Percentiles rank a stretch among this genome's conserved stretches.
Evolutionary conservation across 2,329 filamentous ascomycete genomes (phyloP).

Genomic region (Corniculantispora saksenae): DNA sequence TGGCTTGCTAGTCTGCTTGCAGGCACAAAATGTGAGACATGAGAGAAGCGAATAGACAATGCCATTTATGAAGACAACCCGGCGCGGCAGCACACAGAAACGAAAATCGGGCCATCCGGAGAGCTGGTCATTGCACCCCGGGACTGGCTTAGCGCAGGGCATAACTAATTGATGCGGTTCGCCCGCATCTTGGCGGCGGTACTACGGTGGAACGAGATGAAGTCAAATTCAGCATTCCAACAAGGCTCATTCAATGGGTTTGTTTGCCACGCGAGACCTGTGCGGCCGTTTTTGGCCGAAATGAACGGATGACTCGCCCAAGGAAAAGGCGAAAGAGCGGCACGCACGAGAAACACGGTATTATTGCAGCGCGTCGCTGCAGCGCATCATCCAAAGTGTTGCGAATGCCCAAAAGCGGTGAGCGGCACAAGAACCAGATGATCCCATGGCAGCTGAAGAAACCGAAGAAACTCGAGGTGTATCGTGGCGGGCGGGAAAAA

Average conservation of each 20-base stretch:
- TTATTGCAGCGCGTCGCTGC: neutral
- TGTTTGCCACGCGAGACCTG: neutral
- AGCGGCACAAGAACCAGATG: neutral
- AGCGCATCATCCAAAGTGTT: neutral
- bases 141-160: neutral
- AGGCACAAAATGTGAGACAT: neutral
- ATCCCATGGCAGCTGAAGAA: neutral
- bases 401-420: neutral
- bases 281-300: neutral
- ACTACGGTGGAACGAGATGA: neutral
- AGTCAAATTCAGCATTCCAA: neutral
- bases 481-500: neutral
- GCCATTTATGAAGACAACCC: neutral
- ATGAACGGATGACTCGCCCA: neutral
- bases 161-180: neutral
- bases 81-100: neutral
- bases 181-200: neutral
- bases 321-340: too few relatives aligned
- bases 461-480: neutral
- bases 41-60: neutral
- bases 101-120: neutral
- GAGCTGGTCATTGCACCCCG: neutral
- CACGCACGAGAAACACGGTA: neutral
- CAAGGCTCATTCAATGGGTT: neutral
- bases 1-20: neutral